phyloP scores from a whole-genome alignment of 2,329 filamentous ascomycete genomes.

The Fusarium sterilihyphosum region DNA sequence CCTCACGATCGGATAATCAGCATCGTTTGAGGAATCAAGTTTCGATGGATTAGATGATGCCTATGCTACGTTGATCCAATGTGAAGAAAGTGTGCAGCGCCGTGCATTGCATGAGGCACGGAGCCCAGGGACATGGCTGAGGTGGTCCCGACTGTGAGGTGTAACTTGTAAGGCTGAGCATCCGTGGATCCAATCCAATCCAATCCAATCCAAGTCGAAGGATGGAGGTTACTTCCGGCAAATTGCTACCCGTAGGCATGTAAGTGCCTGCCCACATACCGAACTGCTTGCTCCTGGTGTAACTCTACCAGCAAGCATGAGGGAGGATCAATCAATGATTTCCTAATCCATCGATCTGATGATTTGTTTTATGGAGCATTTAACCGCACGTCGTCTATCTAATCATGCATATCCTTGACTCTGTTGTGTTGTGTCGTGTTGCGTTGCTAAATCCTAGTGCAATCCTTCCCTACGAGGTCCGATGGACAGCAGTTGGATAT shows the following conservation, averaged over 20 bases:
- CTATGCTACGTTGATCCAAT: background rate
- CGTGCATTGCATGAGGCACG: constrained; percentile 12
- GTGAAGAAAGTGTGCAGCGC: constrained; percentile 10
- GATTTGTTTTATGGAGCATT: background rate
- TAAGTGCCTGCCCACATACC: background rate
- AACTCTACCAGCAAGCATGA: background rate
- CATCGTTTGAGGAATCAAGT: constrained; percentile 2
- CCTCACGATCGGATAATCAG: background rate
- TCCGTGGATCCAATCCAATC: background rate
- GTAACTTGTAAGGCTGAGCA: constrained; percentile 25
- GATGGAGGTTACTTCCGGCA: constrained; percentile 5
- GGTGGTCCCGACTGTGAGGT: constrained; percentile 35
- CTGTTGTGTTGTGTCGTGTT: background rate
- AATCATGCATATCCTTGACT: background rate
- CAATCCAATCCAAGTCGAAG: background rate
- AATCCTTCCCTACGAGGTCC: background rate
- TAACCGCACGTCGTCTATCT: constrained; percentile 1
- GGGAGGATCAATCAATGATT: constrained; percentile 7
- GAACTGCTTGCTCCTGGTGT: background rate
- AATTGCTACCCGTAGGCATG: constrained; percentile 5
- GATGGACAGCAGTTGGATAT: background rate
- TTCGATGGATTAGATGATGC: background rate
- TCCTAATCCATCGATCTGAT: constrained; percentile 1
- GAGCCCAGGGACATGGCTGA: constrained; percentile 13
- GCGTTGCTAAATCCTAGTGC: background rate